Evolutionary conservation across 192 early-diverging fungal species (phyloP).

Genomic region (Backusella luteola): DNA sequence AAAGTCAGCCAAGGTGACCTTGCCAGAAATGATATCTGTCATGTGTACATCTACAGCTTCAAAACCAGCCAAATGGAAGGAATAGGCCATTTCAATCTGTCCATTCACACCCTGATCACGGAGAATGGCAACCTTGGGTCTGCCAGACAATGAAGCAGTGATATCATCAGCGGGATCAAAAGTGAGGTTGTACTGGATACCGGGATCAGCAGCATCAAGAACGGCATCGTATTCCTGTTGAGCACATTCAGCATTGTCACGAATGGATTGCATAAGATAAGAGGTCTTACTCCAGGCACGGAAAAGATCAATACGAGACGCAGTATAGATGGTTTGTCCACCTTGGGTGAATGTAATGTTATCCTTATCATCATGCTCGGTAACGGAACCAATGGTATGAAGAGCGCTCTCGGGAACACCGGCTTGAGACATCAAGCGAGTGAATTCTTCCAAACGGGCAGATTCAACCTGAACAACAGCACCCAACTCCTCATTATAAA

Average conservation of each 20-base stretch:
- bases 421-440: constrained; percentile 42
- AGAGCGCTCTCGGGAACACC: constrained; percentile 57
- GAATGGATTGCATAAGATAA: constrained; percentile 82
- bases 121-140: constrained; percentile 89
- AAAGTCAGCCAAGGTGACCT: constrained; percentile 67
- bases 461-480: constrained; percentile 88
- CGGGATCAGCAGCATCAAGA: constrained; percentile 70
- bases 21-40: constrained; percentile 83
- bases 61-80: constrained; percentile 95
- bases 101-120: constrained; percentile 99
- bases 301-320: constrained; percentile 67
- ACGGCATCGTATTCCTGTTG: constrained; percentile 79
- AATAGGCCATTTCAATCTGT: constrained; percentile 92
- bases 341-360: constrained; percentile 51
- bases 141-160: constrained; percentile 26
- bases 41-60: constrained; percentile 96
- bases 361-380: constrained; percentile 44
- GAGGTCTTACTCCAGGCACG: constrained; percentile 91
- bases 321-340: constrained; percentile 49
- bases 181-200: constrained; percentile 75
- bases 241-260: constrained; percentile 90
- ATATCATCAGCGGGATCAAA: constrained; percentile 69
- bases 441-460: constrained; percentile 53
- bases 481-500: constrained; percentile 98
- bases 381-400: constrained; percentile 62